phyloP scores from a whole-genome alignment of 257 asterid species.

The Mitragyna speciosa region DNA sequence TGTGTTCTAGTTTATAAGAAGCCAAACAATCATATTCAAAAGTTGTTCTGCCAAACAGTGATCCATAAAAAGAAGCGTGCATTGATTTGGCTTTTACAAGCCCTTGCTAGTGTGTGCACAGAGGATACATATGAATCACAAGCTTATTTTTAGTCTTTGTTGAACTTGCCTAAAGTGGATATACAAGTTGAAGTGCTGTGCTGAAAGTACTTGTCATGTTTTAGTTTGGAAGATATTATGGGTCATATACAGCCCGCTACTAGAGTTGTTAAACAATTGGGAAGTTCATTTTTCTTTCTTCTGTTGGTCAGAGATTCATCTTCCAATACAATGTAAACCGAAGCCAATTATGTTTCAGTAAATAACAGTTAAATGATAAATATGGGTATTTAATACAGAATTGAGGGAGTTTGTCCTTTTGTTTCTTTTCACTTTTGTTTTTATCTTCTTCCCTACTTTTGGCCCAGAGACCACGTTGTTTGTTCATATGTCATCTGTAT shows the following conservation, averaged over 20 bases:
- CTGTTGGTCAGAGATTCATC: conserved; percentile 1
- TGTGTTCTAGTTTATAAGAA: not conserved
- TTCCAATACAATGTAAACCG: not conserved
- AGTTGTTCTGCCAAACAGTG: not conserved
- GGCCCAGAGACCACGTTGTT: conserved; percentile 57
- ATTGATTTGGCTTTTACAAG: not conserved
- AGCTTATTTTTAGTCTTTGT: not conserved
- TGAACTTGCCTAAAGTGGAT: not conserved
- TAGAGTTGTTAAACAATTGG: not conserved
- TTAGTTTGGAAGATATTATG: not conserved
- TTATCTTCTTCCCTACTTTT: conserved; percentile 49
- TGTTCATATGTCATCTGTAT: conserved; percentile 34
- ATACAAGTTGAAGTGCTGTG: not conserved
- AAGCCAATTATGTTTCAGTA: not conserved
- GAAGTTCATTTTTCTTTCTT: not conserved
- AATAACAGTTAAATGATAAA: conserved; percentile 28
- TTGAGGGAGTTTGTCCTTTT: conserved; percentile 43
- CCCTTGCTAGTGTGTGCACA: not conserved
- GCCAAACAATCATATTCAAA: not conserved
- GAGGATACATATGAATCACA: not conserved
- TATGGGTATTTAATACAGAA: conserved; percentile 47
- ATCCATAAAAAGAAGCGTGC: not conserved
- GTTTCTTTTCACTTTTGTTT: conserved; percentile 55
- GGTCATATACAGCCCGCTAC: not conserved
- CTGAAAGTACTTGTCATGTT: not conserved